Base-by-base conservation (phyloP, 345 rosid genomes). In the Cardamine chenopodiifolia region DNA sequence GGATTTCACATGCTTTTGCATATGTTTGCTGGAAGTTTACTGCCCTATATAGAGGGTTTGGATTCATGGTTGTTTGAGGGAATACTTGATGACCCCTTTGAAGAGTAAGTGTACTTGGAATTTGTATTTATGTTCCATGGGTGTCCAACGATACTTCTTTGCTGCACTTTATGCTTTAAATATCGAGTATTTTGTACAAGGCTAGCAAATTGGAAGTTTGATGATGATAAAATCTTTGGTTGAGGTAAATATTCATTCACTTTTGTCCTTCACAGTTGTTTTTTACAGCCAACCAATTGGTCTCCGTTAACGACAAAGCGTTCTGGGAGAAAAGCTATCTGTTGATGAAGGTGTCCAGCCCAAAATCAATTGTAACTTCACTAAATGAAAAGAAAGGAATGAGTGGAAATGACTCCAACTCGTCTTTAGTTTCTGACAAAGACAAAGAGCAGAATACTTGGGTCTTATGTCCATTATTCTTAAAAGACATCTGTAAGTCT, bases 51-150 rank as follows among this genome's bases (percentile, higher is more conserved):
- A 52, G 87, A 89, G 75, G 81, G 83, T 61, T 87, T 95, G 78
- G 96, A 96, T 77, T 87, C 94, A 52, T 96, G 99, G 98, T 84
- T 90, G 76, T 90, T 87, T 78, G 90, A 88, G 70, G 99, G 98
- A 64, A 88, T 82, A 23, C 87, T 92, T 61, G 93, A 92, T 74
- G 98, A 92, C 81, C 97, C 98, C 62, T 92, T 84, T 75, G 97
- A 86, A 82, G 99, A 96, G 97, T 96, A 82, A 48, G 70, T 56
- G 39, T 53, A 70, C 56, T 62, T 35, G 32, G 34, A 54, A 29
- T 68, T 74, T 74, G 28, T 62, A 15, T 65, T 29, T 54, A 12
- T 44, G 20, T 68, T 68, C 56, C 47, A 59, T 62, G 75, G 22
- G 22, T 71, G 15, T 66, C 47, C 49, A 34, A 34, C 19, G 15